Conservation (phyloP, 176 grass and related monocot genomes). For the Typha latifolia region DNA sequence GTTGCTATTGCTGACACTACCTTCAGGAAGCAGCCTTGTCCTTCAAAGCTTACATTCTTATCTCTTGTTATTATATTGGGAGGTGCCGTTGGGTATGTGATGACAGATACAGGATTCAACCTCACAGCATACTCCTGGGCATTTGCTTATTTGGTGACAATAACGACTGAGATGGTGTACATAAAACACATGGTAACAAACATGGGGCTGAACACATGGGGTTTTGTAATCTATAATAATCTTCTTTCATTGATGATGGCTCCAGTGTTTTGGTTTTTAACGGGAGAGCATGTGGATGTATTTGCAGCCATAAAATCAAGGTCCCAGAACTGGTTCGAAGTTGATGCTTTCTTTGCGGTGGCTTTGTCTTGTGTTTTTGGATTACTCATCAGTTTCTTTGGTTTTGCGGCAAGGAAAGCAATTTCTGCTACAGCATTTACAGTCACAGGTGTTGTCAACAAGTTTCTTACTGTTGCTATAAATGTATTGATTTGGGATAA, state of each 20-base stretch:
- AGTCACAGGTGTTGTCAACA: conserved; percentile 75
- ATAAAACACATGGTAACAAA: conserved; percentile 79
- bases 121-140: conserved; percentile 79
- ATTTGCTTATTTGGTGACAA: conserved; percentile 63
- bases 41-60: conserved; percentile 66
- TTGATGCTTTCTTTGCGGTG: conserved; percentile 54
- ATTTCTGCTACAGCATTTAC: conserved; percentile 84
- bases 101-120: conserved; percentile 65
- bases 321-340: conserved; percentile 38
- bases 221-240: conserved; percentile 76
- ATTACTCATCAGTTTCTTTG: conserved; percentile 78
- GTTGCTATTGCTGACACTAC: conserved; percentile 75
- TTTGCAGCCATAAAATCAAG: conserved; percentile 24
- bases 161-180: conserved; percentile 87
- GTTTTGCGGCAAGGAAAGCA: conserved; percentile 60
- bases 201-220: conserved; percentile 70
- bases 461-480: conserved; percentile 71
- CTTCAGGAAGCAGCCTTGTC: conserved; percentile 67
- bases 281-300: conserved; percentile 46
- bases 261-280: conserved; percentile 69
- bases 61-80: conserved; percentile 71
- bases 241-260: conserved; percentile 56
- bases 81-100: conserved; percentile 72
- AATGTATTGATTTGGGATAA: conserved; percentile 90
- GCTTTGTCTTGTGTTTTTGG: conserved; percentile 60